Conservation (phyloP, 768 basidiomycete genomes). For the Termitomyces bulborhizus region DNA sequence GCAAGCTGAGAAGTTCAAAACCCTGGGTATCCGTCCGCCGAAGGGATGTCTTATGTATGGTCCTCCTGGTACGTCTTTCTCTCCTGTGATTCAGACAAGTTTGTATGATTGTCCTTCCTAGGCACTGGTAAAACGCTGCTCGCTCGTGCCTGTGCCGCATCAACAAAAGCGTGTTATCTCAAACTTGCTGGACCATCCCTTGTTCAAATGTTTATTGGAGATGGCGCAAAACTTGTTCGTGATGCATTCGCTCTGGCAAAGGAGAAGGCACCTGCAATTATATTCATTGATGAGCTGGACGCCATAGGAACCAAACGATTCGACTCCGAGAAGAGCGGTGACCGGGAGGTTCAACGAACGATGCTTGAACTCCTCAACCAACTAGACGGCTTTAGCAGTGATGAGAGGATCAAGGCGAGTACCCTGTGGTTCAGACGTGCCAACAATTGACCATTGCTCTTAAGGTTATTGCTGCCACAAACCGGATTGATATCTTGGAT, state of each 20-base stretch:
- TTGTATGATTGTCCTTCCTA: conserved; percentile 14
- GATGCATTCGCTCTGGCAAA: conserved; percentile 98
- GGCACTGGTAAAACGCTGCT: conserved; percentile 97
- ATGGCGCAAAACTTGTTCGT: conserved; percentile 97
- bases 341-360: conserved; percentile 99
- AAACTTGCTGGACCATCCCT: conserved; percentile 97
- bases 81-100: not conserved
- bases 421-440: conserved; percentile 1
- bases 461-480: conserved; percentile 97
- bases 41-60: conserved; percentile 99
- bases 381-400: conserved; percentile 94
- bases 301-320: conserved; percentile 99
- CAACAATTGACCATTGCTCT: conserved; percentile 7
- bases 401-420: conserved; percentile 91
- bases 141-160: conserved; percentile 95
- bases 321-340: conserved; percentile 97
- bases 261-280: conserved; percentile 97
- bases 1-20: conserved; percentile 98
- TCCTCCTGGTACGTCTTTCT: conserved; percentile 67
- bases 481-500: conserved; percentile 97
- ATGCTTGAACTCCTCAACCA: conserved; percentile 99
- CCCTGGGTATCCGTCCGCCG: conserved; percentile 93
- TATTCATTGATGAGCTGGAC: conserved; percentile 97
- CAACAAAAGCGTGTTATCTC: conserved; percentile 96
- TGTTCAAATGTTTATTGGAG: conserved; percentile 99